Percentiles rank a stretch among this genome's conserved stretches.
These are phyloP conservation scores for Arthrobotrys pseudoclavata DNA, from an alignment of 2,329 filamentous ascomycete species.

Conservation along the genomic window DNA sequence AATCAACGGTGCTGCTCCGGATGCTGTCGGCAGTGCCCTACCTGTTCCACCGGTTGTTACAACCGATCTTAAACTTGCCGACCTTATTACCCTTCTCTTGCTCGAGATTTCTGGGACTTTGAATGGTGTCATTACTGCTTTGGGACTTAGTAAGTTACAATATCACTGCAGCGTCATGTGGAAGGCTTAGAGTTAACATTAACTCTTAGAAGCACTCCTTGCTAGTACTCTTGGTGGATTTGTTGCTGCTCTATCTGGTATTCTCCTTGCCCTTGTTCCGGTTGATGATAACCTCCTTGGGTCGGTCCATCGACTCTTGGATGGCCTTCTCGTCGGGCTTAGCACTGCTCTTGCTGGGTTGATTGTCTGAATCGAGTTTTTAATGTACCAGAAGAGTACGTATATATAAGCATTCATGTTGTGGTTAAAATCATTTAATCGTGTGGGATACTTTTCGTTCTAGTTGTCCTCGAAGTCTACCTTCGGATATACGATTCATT, in stretches of 20 bases:
- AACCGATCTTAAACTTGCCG: conserved; percentile 20
- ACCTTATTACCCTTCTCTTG: conserved; percentile 19
- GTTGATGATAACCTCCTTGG: conserved; percentile 38
- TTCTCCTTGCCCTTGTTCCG: conserved; percentile 39
- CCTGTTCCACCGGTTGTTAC: conserved; percentile 13
- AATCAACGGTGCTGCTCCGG: conserved; percentile 5
- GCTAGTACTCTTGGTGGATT: conserved; percentile 43
- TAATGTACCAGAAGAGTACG: neutral
- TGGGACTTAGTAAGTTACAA: conserved; percentile 37
- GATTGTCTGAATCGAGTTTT: conserved; percentile 29
- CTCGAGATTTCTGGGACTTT: conserved; percentile 35
- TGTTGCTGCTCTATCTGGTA: conserved; percentile 34
- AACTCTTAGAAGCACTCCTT: conserved; percentile 22
- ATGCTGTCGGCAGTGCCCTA: neutral
- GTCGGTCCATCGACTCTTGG: conserved; percentile 22
- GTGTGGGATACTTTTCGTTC: too few relatives aligned
- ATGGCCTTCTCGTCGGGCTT: conserved; percentile 33
- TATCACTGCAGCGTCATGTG: neutral
- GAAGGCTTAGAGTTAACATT: neutral
- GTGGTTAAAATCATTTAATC: too few relatives aligned
- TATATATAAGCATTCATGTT: too few relatives aligned
- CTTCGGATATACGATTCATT: too few relatives aligned
- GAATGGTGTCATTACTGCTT: conserved; percentile 34
- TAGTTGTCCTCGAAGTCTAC: too few relatives aligned
- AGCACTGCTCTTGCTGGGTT: conserved; percentile 32